Base-by-base conservation (phyloP, 192 early-diverging fungal genomes). In the Dissophora ornata region DNA sequence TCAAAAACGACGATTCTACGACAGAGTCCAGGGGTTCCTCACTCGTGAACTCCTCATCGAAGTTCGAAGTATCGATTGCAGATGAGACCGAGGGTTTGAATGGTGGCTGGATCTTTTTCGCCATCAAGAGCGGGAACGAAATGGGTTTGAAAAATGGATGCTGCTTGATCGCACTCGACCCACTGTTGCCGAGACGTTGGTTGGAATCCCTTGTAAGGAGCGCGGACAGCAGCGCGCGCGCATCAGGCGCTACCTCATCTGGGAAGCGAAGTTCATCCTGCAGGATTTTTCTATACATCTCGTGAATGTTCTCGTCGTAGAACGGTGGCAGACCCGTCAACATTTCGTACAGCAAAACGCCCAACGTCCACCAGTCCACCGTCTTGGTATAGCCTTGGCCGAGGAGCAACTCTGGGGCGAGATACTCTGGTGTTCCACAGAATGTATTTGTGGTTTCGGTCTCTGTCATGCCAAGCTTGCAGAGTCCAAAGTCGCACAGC, bases 281-380 rank as follows among this genome's bases (percentile, higher is more conserved):
- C 45, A 97, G 82, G 71, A 97, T 97, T 80, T 95, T 95, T 50
- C 90, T 82, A 71, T 97, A 97, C 92, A 97, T 96, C 65, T 94
- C 94, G 69, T 96, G 94, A 40, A 89, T 90, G 71, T 96, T 95
- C 62, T 96, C 96, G 78, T 96, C 96, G 71, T 95, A 96, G 80
- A 96, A 97, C 9, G 96, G 96, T 30, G 96, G 94, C 38, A 91
- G 82, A n/a, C 94, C 94, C 8, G 92, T 90, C 79, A 95, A 83
- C 93, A 94, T 94, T 69, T 95, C 93, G 77, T 91, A 98, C 6
- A 98, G 79, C 42, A 97, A 82, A 26, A 95, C 90, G 29, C 97
- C 97, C 51, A 98, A 84, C 12, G 96, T 90, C 95, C 95, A 98
- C 97, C 97, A 99, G 85, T 99, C 97, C 1, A 98, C 95, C 3